phyloP scores from a whole-genome alignment of 768 basidiomycete genomes.

The Hypholoma fasciculare region DNA sequence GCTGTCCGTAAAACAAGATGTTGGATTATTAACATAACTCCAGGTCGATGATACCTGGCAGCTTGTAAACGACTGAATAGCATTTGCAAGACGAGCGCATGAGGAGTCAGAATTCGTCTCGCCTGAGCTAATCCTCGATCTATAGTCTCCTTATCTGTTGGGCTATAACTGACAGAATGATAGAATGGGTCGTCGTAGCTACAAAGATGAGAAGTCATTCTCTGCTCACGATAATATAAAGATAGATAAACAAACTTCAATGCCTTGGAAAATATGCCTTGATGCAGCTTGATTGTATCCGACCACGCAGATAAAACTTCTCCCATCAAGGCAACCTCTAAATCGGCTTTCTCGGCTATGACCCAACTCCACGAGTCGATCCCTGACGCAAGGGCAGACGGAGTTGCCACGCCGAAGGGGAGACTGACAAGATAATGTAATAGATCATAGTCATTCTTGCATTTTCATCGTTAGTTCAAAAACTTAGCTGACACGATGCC shows the following conservation, averaged over 20 bases:
- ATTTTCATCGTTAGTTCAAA: neutral
- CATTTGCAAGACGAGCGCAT: constrained; percentile 83
- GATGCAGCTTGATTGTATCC: constrained; percentile 70
- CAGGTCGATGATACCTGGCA: constrained; percentile 82
- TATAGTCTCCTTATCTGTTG: constrained; percentile 84
- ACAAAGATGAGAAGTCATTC: constrained; percentile 6
- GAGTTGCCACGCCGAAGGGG: constrained; percentile 89
- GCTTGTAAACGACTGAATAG: constrained; percentile 92
- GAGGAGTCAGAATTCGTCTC: constrained; percentile 76
- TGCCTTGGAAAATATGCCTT: constrained; percentile 79
- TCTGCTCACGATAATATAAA: neutral
- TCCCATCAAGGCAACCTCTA: constrained; percentile 82
- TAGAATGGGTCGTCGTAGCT: constrained; percentile 91
- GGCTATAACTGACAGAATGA: constrained; percentile 83
- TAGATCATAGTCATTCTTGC: constrained; percentile 80
- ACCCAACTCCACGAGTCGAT: constrained; percentile 98
- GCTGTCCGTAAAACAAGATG: constrained; percentile 84
- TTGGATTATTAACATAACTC: constrained; percentile 84
- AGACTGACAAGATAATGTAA: constrained; percentile 84
- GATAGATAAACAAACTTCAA: constrained; percentile 57
- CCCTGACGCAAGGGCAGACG: constrained; percentile 80
- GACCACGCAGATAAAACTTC: constrained; percentile 91
- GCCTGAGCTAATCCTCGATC: constrained; percentile 72
- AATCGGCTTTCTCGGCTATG: constrained; percentile 77
- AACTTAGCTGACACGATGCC: too few species aligned